phyloP scores from a whole-genome alignment of 2,329 filamentous ascomycete species.

The Calonectria ilicicola region DNA sequence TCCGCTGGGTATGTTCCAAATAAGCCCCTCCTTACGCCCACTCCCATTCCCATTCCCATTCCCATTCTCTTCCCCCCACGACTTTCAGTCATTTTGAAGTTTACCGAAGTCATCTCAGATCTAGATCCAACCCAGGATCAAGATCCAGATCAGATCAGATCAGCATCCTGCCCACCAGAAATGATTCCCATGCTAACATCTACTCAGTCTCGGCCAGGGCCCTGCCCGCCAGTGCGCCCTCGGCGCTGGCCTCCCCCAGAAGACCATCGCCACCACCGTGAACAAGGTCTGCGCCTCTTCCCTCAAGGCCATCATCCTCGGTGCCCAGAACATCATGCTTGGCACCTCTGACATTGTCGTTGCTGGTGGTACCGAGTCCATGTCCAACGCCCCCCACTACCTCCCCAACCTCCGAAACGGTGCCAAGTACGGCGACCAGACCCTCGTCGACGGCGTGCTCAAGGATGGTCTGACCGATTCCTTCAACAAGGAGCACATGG shows the following conservation, averaged over 20 bases:
- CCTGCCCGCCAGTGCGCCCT: slow-evolving; percentile 95
- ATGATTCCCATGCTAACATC: slow-evolving; percentile 23
- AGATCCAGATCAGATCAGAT: too few species aligned
- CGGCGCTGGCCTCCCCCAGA: slow-evolving; percentile 84
- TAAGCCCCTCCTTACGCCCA: slow-evolving; percentile 15
- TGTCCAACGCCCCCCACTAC: slow-evolving; percentile 98
- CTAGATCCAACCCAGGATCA: too few species aligned
- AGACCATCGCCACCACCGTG: slow-evolving; percentile 88
- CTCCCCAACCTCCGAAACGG: slow-evolving; percentile 87
- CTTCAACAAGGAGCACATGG: slow-evolving; percentile 98
- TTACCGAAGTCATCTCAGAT: background rate
- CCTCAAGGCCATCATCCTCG: slow-evolving; percentile 93
- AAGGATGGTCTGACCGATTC: slow-evolving; percentile 96
- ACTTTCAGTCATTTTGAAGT: slow-evolving; percentile 18
- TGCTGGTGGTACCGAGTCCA: slow-evolving; percentile 95
- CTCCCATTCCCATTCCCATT: slow-evolving; percentile 8
- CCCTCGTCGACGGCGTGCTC: slow-evolving; percentile 88
- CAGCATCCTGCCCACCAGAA: background rate
- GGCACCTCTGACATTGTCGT: slow-evolving; percentile 94
- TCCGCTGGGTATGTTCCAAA: slow-evolving; percentile 82
- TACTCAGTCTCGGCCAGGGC: slow-evolving; percentile 87
- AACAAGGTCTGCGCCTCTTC: slow-evolving; percentile 99
- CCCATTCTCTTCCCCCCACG: background rate
- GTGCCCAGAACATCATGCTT: slow-evolving; percentile 96
- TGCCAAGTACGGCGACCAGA: slow-evolving; percentile 93